Evolutionary conservation across 1,284 basidiomycete genomes (phyloP).

Genomic region (Amylostereum areolatum): DNA sequence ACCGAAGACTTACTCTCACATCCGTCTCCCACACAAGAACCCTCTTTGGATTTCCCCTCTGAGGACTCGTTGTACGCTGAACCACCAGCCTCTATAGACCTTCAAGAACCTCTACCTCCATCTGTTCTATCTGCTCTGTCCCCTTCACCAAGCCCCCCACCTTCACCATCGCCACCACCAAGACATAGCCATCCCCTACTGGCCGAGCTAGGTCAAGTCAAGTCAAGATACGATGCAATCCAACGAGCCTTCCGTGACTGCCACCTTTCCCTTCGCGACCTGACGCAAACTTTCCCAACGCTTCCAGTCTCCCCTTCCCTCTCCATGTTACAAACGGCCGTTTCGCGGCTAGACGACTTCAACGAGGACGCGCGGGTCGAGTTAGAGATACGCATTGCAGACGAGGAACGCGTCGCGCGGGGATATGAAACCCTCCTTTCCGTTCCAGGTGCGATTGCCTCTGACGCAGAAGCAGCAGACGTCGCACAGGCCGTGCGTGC

Average conservation of each 20-base stretch:
- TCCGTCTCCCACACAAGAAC: too few relatives aligned
- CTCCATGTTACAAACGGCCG: constrained; percentile 44
- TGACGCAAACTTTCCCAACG: constrained; percentile 36
- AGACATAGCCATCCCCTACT: constrained; percentile 30
- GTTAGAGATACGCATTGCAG: constrained; percentile 76
- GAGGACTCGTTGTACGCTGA: neutral
- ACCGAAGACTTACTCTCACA: too few relatives aligned
- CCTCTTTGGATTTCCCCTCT: neutral
- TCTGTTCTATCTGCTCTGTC: neutral
- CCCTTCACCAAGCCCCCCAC: constrained; percentile 4
- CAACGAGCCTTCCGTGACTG: constrained; percentile 66
- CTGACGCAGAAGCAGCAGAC: constrained; percentile 29
- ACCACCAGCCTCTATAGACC: neutral
- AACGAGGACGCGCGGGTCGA: constrained; percentile 84
- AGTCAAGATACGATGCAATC: constrained; percentile 54
- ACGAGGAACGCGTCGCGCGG: constrained; percentile 64
- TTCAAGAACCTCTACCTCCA: neutral
- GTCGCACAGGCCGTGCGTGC: constrained; percentile 48
- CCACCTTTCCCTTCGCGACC: constrained; percentile 53
- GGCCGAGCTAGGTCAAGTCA: constrained; percentile 34
- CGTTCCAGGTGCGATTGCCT: constrained; percentile 44
- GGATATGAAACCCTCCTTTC: constrained; percentile 72
- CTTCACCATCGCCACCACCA: constrained; percentile 11
- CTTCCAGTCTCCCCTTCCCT: constrained; percentile 15
- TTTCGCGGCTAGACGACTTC: constrained; percentile 71